Base-by-base conservation (phyloP, 208 protist species). In the Porcisia deanei region DNA sequence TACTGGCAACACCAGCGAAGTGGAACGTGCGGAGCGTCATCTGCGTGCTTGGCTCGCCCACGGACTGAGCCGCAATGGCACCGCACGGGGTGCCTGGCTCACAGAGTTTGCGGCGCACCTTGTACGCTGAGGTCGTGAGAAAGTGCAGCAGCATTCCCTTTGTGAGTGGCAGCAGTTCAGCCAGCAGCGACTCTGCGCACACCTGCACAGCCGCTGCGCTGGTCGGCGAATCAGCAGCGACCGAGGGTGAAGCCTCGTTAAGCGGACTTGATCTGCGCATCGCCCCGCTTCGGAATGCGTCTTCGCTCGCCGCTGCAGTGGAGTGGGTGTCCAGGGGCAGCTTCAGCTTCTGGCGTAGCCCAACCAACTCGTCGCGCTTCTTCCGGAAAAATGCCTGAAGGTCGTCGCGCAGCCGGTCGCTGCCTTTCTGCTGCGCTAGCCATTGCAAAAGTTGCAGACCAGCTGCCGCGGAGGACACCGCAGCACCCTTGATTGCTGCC, bases 1-100 rank as follows among this genome's bases (percentile, higher is more conserved):
- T 99, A 72, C 96, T 98, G 47, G 99, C 98, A 25, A 99, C 98
- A 78, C 99, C 99, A 52, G 99, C 99, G 91, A 99, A 99, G 92
- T 99, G 99, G 90, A 99, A 99, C 30, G 99, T 99, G 79, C 99
- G 99, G 22, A 99, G 91, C 0, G 99, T 99, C 99, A 99, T 99
- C 82, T 99, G 99, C 53, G 99, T 99, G 49, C 93, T 98, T 45
- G 99, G 99, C 86, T 99, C 99, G 71, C 99, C 99, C 64, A 99
- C 99, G 14, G 91, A 98, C 91, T 99, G 99, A 9, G 98, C 99
- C 43, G 96, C 99, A 71, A 99, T 90, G 18, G 99, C 99, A 41
- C 99, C 99, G 22, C 99, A 99, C 18, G 99, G 96, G 30, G 98
- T 99, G 71, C 99, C 99, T 25, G 99, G 95, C 80, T 99, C 98